Base-by-base conservation (phyloP, 176 grass and related monocot species). In the Eragrostis curvula region DNA sequence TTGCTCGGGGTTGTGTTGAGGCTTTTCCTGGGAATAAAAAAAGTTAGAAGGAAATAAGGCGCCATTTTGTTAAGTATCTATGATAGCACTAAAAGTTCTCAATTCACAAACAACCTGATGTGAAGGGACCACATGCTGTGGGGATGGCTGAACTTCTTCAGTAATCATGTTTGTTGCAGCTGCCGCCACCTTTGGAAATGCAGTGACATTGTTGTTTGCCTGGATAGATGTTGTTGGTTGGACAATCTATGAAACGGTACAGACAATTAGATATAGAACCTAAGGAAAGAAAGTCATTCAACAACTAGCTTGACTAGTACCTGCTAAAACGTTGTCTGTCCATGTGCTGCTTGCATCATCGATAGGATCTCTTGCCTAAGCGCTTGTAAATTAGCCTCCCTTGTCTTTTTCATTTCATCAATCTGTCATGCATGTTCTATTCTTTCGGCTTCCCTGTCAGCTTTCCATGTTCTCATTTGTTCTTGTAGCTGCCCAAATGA, bases 91-190 rank as follows among this genome's bases (percentile, higher is more conserved):
- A 65, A 67, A 18, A 41, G 57, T 25, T 60, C n/a, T 60, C 8
- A 60, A 55, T 55, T 55, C 52, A 55, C 52, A 55, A 55, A 55
- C 28, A 64, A 64, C 60, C 60, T n/a, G n/a, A n/a, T n/a, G n/a
- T n/a, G n/a, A n/a, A n/a, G n/a, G n/a, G n/a, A n/a, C n/a, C n/a
- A n/a, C n/a, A n/a, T n/a, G n/a, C n/a, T n/a, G n/a, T n/a, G n/a
- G n/a, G n/a, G n/a, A n/a, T n/a, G n/a, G n/a, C 17, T 67, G 16
- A 21, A 21, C 63, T 18, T 3, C 64, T 67, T 67, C 7, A 21
- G 32, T 67, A 67, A 3, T 67, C 20, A 17, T 68, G 36, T 43
- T n/a, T 68, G 29, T 9, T 39, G 63, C 29, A 39, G 30, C 63
- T 7, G 30, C 63, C 30, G 30, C 6, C 63, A 17, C 30, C 29